Conservation (phyloP, 768 basidiomycete genomes). For the Chalciporus sphaerocephalus region DNA sequence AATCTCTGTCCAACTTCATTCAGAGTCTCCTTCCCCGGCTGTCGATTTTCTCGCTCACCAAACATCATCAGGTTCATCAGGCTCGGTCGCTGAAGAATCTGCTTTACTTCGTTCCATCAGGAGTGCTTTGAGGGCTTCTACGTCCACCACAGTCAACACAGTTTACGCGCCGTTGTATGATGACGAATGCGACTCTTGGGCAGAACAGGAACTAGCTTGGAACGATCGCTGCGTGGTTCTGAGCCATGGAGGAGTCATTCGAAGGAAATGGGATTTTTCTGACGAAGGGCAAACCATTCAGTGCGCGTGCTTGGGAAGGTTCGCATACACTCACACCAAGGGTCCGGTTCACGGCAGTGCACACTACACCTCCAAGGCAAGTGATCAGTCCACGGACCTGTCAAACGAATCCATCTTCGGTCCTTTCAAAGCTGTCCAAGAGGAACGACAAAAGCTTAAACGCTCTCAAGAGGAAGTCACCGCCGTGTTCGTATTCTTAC, state of each 20-base stretch:
- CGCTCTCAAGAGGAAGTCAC: slow-evolving; percentile 39
- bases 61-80: slow-evolving; percentile 12
- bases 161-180: slow-evolving; percentile 42
- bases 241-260: slow-evolving; percentile 62
- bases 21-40: slow-evolving; percentile 42
- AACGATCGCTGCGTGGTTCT: slow-evolving; percentile 58
- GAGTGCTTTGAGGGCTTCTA: slow-evolving; percentile 53
- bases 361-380: slow-evolving; percentile 25
- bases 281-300: slow-evolving; percentile 70
- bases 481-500: slow-evolving; percentile 73
- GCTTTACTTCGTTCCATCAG: slow-evolving; percentile 54
- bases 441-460: slow-evolving; percentile 39
- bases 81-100: slow-evolving; percentile 25
- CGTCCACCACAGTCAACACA: slow-evolving; percentile 38
- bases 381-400: slow-evolving; percentile 15
- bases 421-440: slow-evolving; percentile 38
- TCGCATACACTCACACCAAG: slow-evolving; percentile 46
- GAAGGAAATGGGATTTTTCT: slow-evolving; percentile 71
- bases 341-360: slow-evolving; percentile 25
- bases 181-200: slow-evolving; percentile 37
- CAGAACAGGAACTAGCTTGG: slow-evolving; percentile 71
- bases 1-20: slow-evolving; percentile 38
- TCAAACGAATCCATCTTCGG: slow-evolving; percentile 34
- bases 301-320: slow-evolving; percentile 73
- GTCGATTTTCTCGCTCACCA: slow-evolving; percentile 36